A percentile compares a stretch with the other conserved stretches of the same genome.
phyloP scores from a whole-genome alignment of 2,329 filamentous ascomycete genomes.

The Dryadomyces sulphureus region DNA sequence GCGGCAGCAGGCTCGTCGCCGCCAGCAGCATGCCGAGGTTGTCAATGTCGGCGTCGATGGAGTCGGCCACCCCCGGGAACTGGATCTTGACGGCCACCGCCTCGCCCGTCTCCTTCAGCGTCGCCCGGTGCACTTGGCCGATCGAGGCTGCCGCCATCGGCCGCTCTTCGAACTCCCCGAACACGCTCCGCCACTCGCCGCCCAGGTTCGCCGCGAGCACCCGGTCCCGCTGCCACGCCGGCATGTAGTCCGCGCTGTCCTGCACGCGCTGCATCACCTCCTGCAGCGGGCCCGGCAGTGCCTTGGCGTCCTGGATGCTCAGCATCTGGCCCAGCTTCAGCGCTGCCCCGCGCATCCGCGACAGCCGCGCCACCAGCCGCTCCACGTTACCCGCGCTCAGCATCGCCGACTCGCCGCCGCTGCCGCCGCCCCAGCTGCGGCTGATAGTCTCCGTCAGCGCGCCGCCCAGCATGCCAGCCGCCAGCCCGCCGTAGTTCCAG shows the following conservation, averaged over 20 bases:
- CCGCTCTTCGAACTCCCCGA: constrained; percentile 71
- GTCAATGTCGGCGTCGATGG: constrained; percentile 90
- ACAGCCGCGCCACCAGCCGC: constrained; percentile 79
- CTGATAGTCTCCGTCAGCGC: constrained; percentile 76
- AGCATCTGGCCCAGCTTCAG: constrained; percentile 96
- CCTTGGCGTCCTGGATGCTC: constrained; percentile 93
- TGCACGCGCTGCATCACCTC: constrained; percentile 88
- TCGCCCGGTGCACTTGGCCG: constrained; percentile 83
- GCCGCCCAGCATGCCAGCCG: constrained; percentile 89
- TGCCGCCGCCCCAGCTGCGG: constrained; percentile 59
- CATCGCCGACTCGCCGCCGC: constrained; percentile 57
- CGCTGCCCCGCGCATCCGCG: constrained; percentile 92
- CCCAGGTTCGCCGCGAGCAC: constrained; percentile 72
- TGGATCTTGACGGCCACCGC: constrained; percentile 91
- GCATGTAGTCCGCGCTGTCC: constrained; percentile 97
- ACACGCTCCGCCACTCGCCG: constrained; percentile 68
- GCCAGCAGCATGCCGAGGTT: constrained; percentile 85
- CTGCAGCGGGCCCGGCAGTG: constrained; percentile 77
- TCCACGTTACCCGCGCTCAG: constrained; percentile 87
- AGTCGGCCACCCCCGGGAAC: constrained; percentile 89
- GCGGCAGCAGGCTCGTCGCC: constrained; percentile 77
- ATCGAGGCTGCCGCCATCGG: constrained; percentile 95
- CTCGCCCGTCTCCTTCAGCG: constrained; percentile 57
- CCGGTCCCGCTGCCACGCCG: constrained; percentile 75
- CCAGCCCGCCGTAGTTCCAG: constrained; percentile 90